Conservation (phyloP, 139 green algal species). For the Pleodorina starrii region DNA sequence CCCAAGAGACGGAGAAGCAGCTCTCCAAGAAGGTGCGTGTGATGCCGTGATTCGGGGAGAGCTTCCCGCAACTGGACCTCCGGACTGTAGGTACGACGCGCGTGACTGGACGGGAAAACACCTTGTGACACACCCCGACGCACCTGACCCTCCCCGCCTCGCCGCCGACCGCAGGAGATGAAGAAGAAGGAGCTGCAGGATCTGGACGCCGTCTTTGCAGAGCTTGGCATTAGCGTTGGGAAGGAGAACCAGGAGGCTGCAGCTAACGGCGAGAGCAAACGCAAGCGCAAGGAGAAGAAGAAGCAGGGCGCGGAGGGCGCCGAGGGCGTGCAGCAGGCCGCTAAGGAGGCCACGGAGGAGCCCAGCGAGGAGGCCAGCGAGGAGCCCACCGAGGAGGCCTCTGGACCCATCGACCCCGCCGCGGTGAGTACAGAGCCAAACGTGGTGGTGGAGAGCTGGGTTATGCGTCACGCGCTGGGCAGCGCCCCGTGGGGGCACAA, state of each 20-base stretch:
- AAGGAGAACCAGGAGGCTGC: constrained; percentile 33
- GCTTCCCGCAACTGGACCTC: too few relatives aligned
- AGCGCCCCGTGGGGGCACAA: too few relatives aligned
- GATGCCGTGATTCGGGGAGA: background rate
- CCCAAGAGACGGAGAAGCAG: constrained; percentile 68
- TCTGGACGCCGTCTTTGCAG: constrained; percentile 71
- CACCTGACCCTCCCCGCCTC: too few relatives aligned
- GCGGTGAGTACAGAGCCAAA: constrained; percentile 50
- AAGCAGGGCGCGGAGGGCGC: constrained; percentile 27
- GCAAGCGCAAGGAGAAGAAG: constrained; percentile 73
- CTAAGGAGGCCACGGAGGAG: constrained; percentile 31
- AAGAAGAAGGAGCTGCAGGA: constrained; percentile 85
- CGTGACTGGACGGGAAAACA: too few relatives aligned
- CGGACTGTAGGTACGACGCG: too few relatives aligned
- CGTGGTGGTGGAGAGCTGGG: too few relatives aligned
- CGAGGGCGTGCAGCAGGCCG: background rate
- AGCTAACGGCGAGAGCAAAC: constrained; percentile 47
- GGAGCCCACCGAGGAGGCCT: constrained; percentile 36
- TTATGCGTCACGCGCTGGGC: too few relatives aligned
- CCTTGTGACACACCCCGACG: too few relatives aligned
- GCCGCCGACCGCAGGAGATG: constrained; percentile 65
- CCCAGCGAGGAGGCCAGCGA: constrained; percentile 42
- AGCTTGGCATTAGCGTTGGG: constrained; percentile 67
- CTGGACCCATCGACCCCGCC: constrained; percentile 59
- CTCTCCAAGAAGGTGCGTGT: constrained; percentile 76